Conservation (phyloP, 2,329 filamentous ascomycete species). For the Metarhizium sp. region DNA sequence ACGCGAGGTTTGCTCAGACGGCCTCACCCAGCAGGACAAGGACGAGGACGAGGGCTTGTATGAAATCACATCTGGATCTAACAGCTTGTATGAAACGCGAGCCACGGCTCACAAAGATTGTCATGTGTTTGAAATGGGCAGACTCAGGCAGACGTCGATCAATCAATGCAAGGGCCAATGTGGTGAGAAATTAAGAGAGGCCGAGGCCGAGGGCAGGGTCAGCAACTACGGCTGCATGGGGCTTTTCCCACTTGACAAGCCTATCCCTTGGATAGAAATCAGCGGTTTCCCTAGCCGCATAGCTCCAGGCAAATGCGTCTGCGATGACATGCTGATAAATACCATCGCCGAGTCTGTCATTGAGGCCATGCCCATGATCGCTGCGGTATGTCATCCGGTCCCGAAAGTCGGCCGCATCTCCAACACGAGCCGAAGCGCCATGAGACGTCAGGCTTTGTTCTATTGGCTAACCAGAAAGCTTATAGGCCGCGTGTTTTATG, state of each 20-base stretch:
- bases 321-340: not conserved
- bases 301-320: not conserved
- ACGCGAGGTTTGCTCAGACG: not conserved
- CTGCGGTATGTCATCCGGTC: not conserved
- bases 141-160: not conserved
- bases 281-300: not conserved
- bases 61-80: not conserved
- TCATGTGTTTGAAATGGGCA: not conserved
- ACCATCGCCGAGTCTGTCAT: not conserved
- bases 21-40: not conserved
- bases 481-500: conserved; percentile 2
- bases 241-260: not conserved
- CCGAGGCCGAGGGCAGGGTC: not conserved
- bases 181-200: not conserved
- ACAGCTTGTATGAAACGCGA: not conserved
- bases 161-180: not conserved
- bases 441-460: not conserved
- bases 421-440: not conserved
- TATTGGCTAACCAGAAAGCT: not conserved
- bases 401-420: not conserved
- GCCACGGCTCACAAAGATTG: not conserved
- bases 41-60: not conserved
- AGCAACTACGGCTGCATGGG: not conserved
- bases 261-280: not conserved
- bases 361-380: conserved; percentile 1